Evolutionary conservation across 352 stramenopile genomes (phyloP).

Genomic region (Phytophthora idaei): DNA sequence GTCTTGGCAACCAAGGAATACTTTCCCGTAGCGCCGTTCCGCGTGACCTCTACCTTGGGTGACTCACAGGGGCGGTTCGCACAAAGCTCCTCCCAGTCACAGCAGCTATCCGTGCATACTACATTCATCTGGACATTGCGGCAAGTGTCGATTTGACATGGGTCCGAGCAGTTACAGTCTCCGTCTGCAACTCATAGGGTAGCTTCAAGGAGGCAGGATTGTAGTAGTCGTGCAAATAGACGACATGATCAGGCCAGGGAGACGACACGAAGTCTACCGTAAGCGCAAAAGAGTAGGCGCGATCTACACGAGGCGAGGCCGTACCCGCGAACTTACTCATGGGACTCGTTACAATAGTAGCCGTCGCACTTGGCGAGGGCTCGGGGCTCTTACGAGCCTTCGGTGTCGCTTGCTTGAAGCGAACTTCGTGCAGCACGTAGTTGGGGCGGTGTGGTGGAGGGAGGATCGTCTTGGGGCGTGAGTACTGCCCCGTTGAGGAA

Average conservation of each 20-base stretch:
- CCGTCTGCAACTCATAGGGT: background rate
- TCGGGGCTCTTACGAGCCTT: background rate
- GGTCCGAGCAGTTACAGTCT: background rate
- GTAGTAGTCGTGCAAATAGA: background rate
- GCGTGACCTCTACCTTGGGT: background rate
- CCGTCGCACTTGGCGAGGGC: background rate
- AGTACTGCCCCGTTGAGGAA: background rate
- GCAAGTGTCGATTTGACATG: background rate
- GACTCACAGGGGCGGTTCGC: background rate
- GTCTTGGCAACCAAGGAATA: background rate
- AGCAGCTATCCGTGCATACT: slow-evolving; percentile 1
- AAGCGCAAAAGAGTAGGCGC: background rate
- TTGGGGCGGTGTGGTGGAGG: background rate
- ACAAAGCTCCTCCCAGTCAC: slow-evolving; percentile 4
- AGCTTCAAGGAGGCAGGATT: slow-evolving; percentile 3
- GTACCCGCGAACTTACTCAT: background rate
- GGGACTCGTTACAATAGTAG: background rate
- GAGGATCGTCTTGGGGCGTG: background rate
- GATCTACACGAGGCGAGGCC: background rate
- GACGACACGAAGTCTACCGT: background rate
- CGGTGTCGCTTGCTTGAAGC: background rate
- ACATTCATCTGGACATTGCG: slow-evolving; percentile 1
- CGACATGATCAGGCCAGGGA: background rate
- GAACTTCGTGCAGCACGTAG: background rate
- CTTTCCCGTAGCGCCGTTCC: background rate